A percentile compares a stretch with the other conserved stretches of the same genome.
Evolutionary conservation across 2,329 filamentous ascomycete genomes (phyloP).

Genomic region (Beauveria rudraprayagi): DNA sequence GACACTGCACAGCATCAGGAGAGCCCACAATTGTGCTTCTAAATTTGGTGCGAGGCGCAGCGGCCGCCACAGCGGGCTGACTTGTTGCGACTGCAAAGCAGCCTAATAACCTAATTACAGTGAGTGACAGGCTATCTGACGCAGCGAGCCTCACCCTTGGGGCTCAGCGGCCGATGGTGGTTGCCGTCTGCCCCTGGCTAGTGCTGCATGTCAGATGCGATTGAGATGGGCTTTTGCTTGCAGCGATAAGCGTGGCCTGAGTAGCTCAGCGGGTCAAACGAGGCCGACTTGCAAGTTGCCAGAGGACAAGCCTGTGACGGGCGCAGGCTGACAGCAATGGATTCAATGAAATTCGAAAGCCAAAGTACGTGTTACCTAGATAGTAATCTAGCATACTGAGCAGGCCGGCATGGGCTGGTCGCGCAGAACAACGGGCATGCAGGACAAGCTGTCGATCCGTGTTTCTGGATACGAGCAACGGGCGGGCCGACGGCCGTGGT

Average conservation of each 20-base stretch:
- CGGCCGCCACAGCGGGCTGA: neutral
- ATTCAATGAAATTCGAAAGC: too few species aligned
- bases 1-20: neutral
- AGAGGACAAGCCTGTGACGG: too few species aligned
- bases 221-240: neutral
- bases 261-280: neutral
- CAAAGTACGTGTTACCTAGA: too few species aligned
- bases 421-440: neutral
- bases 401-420: neutral
- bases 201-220: neutral
- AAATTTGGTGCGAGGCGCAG: conserved; percentile 1
- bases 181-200: neutral
- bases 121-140: too few species aligned
- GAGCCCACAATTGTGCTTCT: neutral
- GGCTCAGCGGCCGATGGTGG: neutral
- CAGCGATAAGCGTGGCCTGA: neutral
- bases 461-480: conserved; percentile 3
- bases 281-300: neutral
- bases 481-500: neutral
- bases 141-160: neutral
- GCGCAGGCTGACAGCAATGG: neutral
- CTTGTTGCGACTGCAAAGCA: too few species aligned
- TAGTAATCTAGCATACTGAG: too few species aligned
- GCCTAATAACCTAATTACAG: too few species aligned
- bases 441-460: neutral